Percentiles rank a stretch among this genome's conserved stretches.
phyloP scores from a whole-genome alignment of 2,329 filamentous ascomycete species.

The Apiospora sp. region DNA sequence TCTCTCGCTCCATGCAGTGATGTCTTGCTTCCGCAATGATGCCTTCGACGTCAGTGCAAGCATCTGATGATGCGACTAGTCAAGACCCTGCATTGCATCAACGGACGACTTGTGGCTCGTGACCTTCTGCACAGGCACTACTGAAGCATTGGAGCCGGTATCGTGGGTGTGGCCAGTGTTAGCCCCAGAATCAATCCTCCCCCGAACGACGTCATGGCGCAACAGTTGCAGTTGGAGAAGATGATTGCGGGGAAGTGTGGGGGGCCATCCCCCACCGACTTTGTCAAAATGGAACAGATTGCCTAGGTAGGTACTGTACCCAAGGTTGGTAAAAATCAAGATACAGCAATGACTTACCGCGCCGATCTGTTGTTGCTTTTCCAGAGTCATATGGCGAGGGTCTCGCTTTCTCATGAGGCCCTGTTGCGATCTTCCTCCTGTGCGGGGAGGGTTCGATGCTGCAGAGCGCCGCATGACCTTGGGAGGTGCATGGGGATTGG shows the following conservation, averaged over 20 bases:
- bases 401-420: neutral
- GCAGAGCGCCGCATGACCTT: conserved; percentile 5
- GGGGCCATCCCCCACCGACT: neutral
- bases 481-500: neutral
- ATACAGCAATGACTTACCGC: neutral
- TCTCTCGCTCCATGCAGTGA: too few relatives aligned
- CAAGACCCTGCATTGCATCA: neutral
- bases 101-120: neutral
- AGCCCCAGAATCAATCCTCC: neutral
- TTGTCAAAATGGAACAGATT: neutral
- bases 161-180: neutral
- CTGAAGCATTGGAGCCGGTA: neutral
- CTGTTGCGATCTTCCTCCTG: neutral
- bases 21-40: neutral
- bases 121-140: neutral
- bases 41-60: neutral
- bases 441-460: neutral
- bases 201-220: conserved; percentile 11
- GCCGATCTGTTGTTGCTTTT: neutral
- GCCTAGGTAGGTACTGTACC: neutral
- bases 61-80: conserved; percentile 1
- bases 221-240: neutral
- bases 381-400: neutral
- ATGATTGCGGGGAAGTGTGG: conserved; percentile 15
- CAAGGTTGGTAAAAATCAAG: neutral